Evolutionary conservation across 768 basidiomycete genomes (phyloP).

Genomic region (Hygrocybe punicea): DNA sequence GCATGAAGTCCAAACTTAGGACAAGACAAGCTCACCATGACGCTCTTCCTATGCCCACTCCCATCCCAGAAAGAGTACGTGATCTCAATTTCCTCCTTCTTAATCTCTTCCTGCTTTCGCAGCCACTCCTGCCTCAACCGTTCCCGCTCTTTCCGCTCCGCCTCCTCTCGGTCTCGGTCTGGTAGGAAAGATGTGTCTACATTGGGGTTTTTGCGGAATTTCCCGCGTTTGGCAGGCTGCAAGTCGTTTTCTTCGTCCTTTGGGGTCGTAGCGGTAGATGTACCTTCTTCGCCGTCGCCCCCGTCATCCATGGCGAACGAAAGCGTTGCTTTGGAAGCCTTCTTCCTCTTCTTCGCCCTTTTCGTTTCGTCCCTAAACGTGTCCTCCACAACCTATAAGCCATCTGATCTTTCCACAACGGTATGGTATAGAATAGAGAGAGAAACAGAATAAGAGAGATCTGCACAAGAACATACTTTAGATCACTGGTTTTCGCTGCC

Average conservation of each 20-base stretch:
- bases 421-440: constrained; percentile 13
- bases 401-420: constrained; percentile 37
- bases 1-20: neutral
- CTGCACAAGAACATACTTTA: constrained; percentile 65
- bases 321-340: constrained; percentile 79
- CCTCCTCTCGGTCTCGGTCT: constrained; percentile 94
- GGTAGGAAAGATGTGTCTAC: constrained; percentile 99
- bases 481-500: constrained; percentile 76
- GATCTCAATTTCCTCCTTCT: constrained; percentile 77
- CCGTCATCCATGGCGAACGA: constrained; percentile 92
- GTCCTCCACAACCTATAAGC: constrained; percentile 78
- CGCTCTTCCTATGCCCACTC: constrained; percentile 91
- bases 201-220: constrained; percentile 89
- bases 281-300: constrained; percentile 47
- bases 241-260: constrained; percentile 43
- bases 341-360: constrained; percentile 91
- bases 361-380: constrained; percentile 83
- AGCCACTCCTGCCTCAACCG: constrained; percentile 89
- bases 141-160: constrained; percentile 85
- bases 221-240: constrained; percentile 63
- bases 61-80: constrained; percentile 99
- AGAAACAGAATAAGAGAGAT: constrained; percentile 16
- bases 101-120: constrained; percentile 60
- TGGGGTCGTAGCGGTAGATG: constrained; percentile 28
- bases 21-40: constrained; percentile 57